Base-by-base conservation (phyloP, 345 rosid species). In the Alliaria petiolata region DNA sequence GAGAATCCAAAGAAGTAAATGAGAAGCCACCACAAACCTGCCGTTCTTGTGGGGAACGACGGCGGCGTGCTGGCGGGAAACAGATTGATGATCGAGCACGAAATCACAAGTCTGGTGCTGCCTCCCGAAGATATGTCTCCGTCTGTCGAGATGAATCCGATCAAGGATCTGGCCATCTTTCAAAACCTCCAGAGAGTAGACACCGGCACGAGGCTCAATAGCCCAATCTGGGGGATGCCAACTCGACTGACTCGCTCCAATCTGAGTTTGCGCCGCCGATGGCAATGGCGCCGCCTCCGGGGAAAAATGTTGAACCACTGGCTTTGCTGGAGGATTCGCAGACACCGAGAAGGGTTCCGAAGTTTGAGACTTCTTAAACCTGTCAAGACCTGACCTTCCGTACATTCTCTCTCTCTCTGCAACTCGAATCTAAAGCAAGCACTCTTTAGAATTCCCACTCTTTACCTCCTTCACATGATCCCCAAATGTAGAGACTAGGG, bases 191-290 rank as follows among this genome's bases (percentile, higher is more conserved):
- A 95, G 96, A 76, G 86, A 84, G 77, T 88, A 86, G 60, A 91
- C 89, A n/a, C 98, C 90, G 0, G 85, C 63, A 1, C 96, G 87
- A 52, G 98, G 99, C 82, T 95, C 98, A 28, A 87, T 86, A 0
- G 92, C 91, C 98, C 98, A 92, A 70, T 92, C 96, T 35, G 98
- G 98, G 6, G 95, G 96, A 77, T 83, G 88, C 98, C 98, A 92
- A 33, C 79, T 79, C 7, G 98, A 92, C 60, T 89, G 96, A 28
- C 98, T 87, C 7, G 85, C 95, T 52, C 98, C 98, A 44, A 88
- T 64, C 52, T 69, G 79, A 47, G 79, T 44, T 38, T 84, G 87
- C 35, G 80, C 84, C 72, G 78, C 47, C 46, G 76, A 51, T 5
- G 83, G 79, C 12, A 75, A 52, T 7, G 85, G 80, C 8, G 78